Conservation (phyloP, 1,284 basidiomycete genomes). For the Cystobasidium sp. region DNA sequence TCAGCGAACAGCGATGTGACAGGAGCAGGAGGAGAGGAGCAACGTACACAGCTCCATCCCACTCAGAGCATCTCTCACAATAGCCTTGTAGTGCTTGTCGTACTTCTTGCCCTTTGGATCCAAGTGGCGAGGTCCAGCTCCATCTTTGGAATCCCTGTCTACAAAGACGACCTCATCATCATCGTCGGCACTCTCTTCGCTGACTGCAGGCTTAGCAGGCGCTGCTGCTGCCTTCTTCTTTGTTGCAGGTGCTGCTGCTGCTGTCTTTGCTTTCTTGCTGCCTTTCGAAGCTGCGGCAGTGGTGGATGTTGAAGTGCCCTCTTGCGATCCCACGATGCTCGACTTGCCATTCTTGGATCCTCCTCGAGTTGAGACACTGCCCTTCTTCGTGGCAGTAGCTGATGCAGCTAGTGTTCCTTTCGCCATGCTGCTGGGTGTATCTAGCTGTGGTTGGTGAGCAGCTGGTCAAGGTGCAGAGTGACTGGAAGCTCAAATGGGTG, state of each 20-base stretch:
- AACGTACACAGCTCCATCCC: constrained; percentile 34
- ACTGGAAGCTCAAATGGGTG: no score
- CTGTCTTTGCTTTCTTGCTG: constrained; percentile 12
- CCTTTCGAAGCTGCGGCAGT: constrained; percentile 7
- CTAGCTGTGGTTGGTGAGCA: no score
- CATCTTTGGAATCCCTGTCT: constrained; percentile 14
- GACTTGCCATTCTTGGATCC: constrained; percentile 17
- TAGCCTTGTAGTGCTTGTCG: constrained; percentile 31
- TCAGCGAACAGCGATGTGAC: background rate
- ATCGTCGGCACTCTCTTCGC: constrained; percentile 29
- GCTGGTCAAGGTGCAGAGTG: no score
- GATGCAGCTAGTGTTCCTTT: constrained; percentile 22
- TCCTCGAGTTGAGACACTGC: background rate
- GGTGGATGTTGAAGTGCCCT: constrained; percentile 13
- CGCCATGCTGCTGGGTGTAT: constrained; percentile 2
- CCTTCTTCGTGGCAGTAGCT: constrained; percentile 28
- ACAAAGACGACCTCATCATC: constrained; percentile 16
- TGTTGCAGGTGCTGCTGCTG: background rate
- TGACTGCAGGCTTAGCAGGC: background rate
- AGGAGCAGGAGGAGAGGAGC: constrained; percentile 8
- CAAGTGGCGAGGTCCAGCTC: constrained; percentile 21
- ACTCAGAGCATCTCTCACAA: constrained; percentile 25
- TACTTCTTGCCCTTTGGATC: constrained; percentile 33
- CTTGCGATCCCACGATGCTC: constrained; percentile 7
- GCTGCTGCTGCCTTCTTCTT: constrained; percentile 9